phyloP scores from a whole-genome alignment of 805 yeast species.

The Candida michaelii region DNA sequence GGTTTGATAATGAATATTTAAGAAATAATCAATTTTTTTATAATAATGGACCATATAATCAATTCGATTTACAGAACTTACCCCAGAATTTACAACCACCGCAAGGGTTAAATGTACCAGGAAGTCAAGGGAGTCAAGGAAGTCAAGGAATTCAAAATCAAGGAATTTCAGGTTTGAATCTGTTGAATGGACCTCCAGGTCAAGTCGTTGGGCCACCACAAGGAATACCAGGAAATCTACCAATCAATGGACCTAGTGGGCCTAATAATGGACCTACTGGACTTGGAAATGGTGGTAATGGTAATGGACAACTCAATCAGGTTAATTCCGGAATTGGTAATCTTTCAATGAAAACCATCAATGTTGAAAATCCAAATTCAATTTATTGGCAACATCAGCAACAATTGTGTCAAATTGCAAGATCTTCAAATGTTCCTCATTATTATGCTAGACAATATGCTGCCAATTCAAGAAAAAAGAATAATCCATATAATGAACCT shows the following conservation, averaged over 20 bases:
- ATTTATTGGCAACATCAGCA: slow-evolving; percentile 77
- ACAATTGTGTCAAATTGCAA: slow-evolving; percentile 68
- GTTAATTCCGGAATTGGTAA: background rate
- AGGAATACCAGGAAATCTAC: background rate
- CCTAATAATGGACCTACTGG: background rate
- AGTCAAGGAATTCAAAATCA: background rate
- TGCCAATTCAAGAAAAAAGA: slow-evolving; percentile 52
- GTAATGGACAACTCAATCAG: no score
- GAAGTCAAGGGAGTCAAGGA: slow-evolving; percentile 4
- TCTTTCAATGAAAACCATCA: slow-evolving; percentile 11
- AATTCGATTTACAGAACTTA: slow-evolving; percentile 36
- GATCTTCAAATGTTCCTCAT: slow-evolving; percentile 67
- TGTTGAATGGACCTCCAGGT: background rate
- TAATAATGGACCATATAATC: slow-evolving; percentile 24
- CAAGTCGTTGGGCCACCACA: background rate
- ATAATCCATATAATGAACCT: slow-evolving; percentile 36
- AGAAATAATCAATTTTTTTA: slow-evolving; percentile 5
- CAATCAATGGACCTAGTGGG: background rate
- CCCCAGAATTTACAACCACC: slow-evolving; percentile 21
- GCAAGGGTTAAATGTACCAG: slow-evolving; percentile 11
- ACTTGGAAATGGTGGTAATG: no score
- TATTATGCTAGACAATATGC: slow-evolving; percentile 85
- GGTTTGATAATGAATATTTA: slow-evolving; percentile 6
- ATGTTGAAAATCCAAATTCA: slow-evolving; percentile 42
- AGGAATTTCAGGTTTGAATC: background rate